phyloP scores from a whole-genome alignment of 1,139 yeast species.

The Candida tropicalis region DNA sequence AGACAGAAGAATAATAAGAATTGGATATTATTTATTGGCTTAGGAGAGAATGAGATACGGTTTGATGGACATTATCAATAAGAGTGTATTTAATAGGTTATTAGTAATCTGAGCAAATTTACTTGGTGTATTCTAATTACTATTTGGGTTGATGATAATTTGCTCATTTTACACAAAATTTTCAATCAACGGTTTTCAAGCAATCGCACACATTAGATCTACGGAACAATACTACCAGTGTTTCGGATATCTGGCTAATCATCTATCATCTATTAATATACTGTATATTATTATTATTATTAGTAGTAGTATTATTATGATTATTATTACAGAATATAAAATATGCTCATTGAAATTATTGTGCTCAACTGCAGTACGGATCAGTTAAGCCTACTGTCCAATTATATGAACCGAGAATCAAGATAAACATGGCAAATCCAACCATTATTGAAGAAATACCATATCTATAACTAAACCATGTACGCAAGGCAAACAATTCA shows the following conservation, averaged over 20 bases:
- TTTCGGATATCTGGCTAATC: no score
- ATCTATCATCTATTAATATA: no score
- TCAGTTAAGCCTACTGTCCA: conserved; percentile 43
- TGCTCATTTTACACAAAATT: conserved; percentile 5
- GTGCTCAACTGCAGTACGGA: conserved; percentile 5
- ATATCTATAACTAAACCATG: conserved; percentile 39
- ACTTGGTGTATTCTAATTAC: not conserved
- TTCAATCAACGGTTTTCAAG: not conserved
- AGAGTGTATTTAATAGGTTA: no score
- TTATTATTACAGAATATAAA: no score
- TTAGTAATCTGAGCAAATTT: conserved; percentile 8
- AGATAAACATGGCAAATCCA: conserved; percentile 42
- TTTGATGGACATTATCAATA: not conserved
- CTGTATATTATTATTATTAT: no score
- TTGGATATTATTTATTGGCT: no score
- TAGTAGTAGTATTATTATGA: no score
- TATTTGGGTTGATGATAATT: conserved; percentile 5
- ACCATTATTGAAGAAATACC: conserved; percentile 37
- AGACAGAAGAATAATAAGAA: no score
- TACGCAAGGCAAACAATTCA: conserved; percentile 53
- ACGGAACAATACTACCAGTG: no score
- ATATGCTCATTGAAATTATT: not conserved
- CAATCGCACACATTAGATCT: no score
- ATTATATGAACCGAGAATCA: conserved; percentile 56
- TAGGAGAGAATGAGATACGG: no score